A percentile compares a stretch with the other conserved stretches of the same genome.
phyloP scores from a whole-genome alignment of 1,139 yeast species.

The Taphrina confusa region DNA sequence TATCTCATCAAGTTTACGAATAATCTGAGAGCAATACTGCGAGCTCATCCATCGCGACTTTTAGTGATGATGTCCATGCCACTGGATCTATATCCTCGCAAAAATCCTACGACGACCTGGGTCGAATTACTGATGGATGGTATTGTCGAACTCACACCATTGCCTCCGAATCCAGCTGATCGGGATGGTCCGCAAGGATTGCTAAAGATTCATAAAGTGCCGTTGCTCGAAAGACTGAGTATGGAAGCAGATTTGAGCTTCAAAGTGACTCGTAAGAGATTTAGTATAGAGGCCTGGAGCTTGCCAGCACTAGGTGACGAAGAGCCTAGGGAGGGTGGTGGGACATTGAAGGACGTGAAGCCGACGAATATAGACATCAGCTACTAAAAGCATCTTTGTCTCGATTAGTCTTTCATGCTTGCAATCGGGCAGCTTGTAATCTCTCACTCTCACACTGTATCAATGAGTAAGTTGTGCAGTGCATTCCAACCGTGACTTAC shows the following conservation, averaged over 20 bases:
- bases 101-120: slow-evolving; percentile 53
- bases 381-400: slow-evolving; percentile 3
- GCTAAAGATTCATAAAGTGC: slow-evolving; percentile 38
- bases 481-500: too few species aligned
- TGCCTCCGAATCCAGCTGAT: slow-evolving; percentile 44
- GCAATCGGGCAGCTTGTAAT: too few species aligned
- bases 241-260: slow-evolving; percentile 35
- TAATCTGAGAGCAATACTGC: slow-evolving; percentile 58
- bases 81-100: slow-evolving; percentile 64
- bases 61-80: slow-evolving; percentile 62
- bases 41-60: slow-evolving; percentile 53
- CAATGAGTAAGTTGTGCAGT: too few species aligned
- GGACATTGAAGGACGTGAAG: slow-evolving; percentile 22
- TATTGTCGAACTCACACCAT: slow-evolving; percentile 76
- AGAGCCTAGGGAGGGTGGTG: slow-evolving; percentile 31
- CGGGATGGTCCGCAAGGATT: slow-evolving; percentile 34
- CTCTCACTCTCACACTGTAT: too few species aligned
- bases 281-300: slow-evolving; percentile 35
- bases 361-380: slow-evolving; percentile 33
- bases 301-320: slow-evolving; percentile 35
- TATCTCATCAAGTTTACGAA: slow-evolving; percentile 65
- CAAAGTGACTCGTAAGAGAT: slow-evolving; percentile 33
- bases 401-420: too few species aligned
- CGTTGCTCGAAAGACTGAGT: slow-evolving; percentile 25
- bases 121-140: slow-evolving; percentile 68